Percentiles rank a stretch among this genome's conserved stretches.
Conservation (phyloP, 257 asterid species). For the Handroanthus guayacan region DNA sequence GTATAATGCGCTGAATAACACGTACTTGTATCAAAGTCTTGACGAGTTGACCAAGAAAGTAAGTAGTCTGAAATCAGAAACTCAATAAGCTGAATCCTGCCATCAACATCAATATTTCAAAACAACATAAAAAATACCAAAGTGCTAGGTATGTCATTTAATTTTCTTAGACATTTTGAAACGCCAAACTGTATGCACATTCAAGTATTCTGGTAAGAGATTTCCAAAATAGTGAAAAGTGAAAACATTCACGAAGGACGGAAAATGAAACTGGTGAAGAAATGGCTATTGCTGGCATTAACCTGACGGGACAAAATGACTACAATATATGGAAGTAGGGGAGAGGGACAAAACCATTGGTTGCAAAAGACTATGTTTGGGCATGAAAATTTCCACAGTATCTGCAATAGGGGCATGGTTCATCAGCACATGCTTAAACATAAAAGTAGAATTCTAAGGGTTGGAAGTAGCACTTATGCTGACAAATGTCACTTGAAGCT, state of each 20-base stretch:
- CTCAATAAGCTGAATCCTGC: conserved; percentile 97
- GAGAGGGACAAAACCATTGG: neutral
- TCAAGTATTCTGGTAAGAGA: conserved; percentile 5
- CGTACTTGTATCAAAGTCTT: conserved; percentile 72
- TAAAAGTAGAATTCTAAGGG: neutral
- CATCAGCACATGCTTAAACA: neutral
- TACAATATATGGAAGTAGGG: neutral
- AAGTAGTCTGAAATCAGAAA: conserved; percentile 82
- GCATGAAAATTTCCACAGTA: neutral
- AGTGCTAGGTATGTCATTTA: neutral
- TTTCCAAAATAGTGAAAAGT: neutral
- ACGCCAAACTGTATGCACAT: neutral
- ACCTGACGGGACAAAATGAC: neutral
- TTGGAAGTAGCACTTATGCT: neutral
- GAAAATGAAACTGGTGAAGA: neutral
- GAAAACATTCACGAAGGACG: neutral
- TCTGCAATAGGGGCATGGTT: neutral
- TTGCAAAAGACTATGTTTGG: neutral
- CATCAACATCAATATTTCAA: conserved; percentile 38
- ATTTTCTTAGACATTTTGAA: neutral
- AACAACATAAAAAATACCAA: neutral
- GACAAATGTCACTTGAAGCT: neutral
- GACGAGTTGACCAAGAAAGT: conserved; percentile 67
- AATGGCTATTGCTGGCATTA: neutral
- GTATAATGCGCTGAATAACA: conserved; percentile 7